Base-by-base conservation (phyloP, 768 basidiomycete genomes). In the Mycena albidolilacea region DNA sequence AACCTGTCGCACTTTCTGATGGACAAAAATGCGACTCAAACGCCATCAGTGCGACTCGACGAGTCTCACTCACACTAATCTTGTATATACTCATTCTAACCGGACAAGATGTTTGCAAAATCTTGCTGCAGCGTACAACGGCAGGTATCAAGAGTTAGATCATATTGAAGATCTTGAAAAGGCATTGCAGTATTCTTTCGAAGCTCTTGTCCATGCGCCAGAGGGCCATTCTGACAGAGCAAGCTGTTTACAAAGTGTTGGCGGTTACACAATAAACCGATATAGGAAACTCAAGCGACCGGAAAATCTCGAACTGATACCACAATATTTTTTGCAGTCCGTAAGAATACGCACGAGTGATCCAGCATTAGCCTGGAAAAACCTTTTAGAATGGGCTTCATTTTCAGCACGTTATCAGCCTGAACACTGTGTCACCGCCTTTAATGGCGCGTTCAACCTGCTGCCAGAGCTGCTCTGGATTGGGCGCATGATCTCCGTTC, bases 121-220 rank as follows among this genome's bases (percentile, higher is more conserved):
- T 58, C 57, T 58, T 58, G 57, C 57, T 58, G 57, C 57, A n/a
- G 37, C 57, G 14, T 58, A 58, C 57, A 58, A 58, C n/a, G 35
- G 37, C 11, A 58, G 57, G 35, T 58, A 58, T 58, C 57, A 5
- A 58, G 37, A 19, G 37, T 58, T 38, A 35, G 35, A 58, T 58
- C 57, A 58, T 12, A 11, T 58, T 58, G 57, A 38, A 38, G 57
- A 58, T 58, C 57, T 58, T 58, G 46, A 48, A 48, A 14, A 48
- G 11, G 46, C 46, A 48, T 48, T 48, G 46, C 46, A 48, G 46
- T 48, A 58, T 38, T 58, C 57, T 58, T 38, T 38, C 57, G 57
- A 58, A 38, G 57, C 37, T 58, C 57, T 58, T 38, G 57, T 35
- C 11, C 37, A 38, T 15, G 57, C 57, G 37, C 59, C 59, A n/a